Evolutionary conservation across 305 asterid genomes (phyloP).

Genomic region (Fraxinus angustifolia): DNA sequence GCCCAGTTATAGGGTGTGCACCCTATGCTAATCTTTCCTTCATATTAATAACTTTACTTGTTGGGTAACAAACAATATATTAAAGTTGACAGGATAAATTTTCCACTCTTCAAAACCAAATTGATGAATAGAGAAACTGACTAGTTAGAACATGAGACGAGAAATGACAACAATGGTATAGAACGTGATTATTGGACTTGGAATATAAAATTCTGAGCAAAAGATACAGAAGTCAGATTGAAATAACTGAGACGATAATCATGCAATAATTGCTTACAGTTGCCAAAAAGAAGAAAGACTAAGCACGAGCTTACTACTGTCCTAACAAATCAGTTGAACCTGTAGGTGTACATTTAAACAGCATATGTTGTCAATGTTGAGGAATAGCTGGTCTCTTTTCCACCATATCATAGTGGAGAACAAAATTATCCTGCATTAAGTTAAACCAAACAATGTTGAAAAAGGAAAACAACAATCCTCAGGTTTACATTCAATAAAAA

Average conservation of each 20-base stretch:
- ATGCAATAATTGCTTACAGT: conserved; percentile 38
- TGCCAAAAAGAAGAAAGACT: conserved; percentile 21
- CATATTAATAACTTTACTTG: background rate
- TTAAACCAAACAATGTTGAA: background rate
- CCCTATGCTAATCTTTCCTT: background rate
- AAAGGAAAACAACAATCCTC: background rate
- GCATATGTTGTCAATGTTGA: conserved; percentile 51
- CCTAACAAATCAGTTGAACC: conserved; percentile 38
- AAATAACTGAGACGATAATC: conserved; percentile 28
- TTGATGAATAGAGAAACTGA: background rate
- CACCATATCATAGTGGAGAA: conserved; percentile 77
- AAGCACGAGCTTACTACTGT: conserved; percentile 32
- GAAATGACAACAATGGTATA: background rate
- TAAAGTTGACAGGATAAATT: background rate
- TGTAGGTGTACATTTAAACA: conserved; percentile 38
- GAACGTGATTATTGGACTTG: conserved; percentile 1
- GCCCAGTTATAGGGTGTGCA: background rate
- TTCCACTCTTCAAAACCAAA: background rate
- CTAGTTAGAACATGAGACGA: background rate
- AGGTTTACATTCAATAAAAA: background rate
- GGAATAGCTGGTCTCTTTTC: conserved; percentile 80
- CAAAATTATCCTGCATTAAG: conserved; percentile 84
- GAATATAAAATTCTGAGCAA: conserved; percentile 27
- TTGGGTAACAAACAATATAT: background rate
- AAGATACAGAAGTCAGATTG: conserved; percentile 31